Evolutionary conservation across 352 stramenopile species (phyloP).

Genomic region (Globisporangium cylindrosporum): DNA sequence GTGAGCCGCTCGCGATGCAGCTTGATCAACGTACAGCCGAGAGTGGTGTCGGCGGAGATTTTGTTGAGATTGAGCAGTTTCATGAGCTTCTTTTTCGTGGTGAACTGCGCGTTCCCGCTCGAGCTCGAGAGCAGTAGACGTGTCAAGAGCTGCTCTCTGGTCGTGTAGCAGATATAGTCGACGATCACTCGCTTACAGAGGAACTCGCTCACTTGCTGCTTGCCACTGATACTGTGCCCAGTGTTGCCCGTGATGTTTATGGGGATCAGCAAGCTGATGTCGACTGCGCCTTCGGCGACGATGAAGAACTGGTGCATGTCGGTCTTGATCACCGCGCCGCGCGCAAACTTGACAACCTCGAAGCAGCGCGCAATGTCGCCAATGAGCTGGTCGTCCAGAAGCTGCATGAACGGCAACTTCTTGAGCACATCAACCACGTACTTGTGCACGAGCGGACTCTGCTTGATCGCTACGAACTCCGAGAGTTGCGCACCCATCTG

Average conservation of each 20-base stretch:
- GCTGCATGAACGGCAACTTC: conserved; percentile 62
- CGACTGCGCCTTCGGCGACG: conserved; percentile 49
- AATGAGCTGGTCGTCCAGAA: conserved; percentile 53
- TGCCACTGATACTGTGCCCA: conserved; percentile 10
- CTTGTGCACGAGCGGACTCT: conserved; percentile 19
- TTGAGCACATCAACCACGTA: conserved; percentile 41
- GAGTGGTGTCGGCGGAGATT: conserved; percentile 45
- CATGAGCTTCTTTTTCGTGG: conserved; percentile 50
- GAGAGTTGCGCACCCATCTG: conserved; percentile 19
- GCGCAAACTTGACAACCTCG: conserved; percentile 38
- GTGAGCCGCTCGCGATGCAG: conserved; percentile 51
- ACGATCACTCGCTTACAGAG: conserved; percentile 53
- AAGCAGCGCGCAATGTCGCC: conserved; percentile 63
- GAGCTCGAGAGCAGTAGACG: conserved; percentile 34
- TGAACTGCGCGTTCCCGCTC: conserved; percentile 18
- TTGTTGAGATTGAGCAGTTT: conserved; percentile 59
- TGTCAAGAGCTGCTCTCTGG: conserved; percentile 41
- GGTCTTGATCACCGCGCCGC: conserved; percentile 44
- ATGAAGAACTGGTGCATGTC: conserved; percentile 55
- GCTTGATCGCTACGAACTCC: conserved; percentile 8
- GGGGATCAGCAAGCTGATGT: conserved; percentile 53
- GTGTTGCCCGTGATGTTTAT: neutral
- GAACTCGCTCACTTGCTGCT: conserved; percentile 51
- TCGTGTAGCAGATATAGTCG: conserved; percentile 60
- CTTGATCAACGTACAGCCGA: conserved; percentile 58